Conservation (phyloP, 164 flowering plant genomes). For the Vitis cinerea region DNA sequence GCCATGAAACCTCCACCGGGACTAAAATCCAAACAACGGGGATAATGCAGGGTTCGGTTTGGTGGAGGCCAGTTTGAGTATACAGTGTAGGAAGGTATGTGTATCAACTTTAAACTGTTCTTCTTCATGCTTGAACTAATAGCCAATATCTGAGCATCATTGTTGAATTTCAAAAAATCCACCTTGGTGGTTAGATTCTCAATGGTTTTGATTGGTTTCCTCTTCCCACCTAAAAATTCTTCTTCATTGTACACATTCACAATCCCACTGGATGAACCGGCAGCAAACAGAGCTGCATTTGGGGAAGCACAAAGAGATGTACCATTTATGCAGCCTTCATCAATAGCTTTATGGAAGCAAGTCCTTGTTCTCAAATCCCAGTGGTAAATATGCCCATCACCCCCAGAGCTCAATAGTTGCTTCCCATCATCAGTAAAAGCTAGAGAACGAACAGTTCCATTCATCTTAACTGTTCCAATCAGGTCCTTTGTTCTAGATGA, state of each 20-base stretch:
- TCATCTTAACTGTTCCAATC: constrained; percentile 93
- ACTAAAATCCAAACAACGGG: too few species aligned
- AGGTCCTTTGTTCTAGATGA: constrained; percentile 81
- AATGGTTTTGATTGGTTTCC: constrained; percentile 70
- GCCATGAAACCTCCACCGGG: too few species aligned
- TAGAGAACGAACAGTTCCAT: constrained; percentile 77
- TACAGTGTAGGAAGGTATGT: too few species aligned
- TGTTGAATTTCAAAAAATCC: constrained; percentile 70
- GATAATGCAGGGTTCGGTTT: too few species aligned
- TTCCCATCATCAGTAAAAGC: constrained; percentile 76
- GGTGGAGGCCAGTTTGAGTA: too few species aligned
- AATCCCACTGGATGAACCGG: constrained; percentile 86
- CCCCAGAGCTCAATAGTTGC: constrained; percentile 79
- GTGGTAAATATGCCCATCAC: constrained; percentile 89
- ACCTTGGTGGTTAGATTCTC: constrained; percentile 77
- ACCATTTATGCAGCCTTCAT: constrained; percentile 78
- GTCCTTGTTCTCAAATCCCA: constrained; percentile 87
- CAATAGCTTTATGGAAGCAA: constrained; percentile 79
- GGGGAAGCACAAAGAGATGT: constrained; percentile 71
- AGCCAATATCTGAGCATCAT: constrained; percentile 84
- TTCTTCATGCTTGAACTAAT: constrained; percentile 74
- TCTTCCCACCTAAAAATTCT: constrained; percentile 86
- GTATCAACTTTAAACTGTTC: constrained; percentile 31
- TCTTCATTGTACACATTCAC: constrained; percentile 82
- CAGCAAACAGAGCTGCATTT: constrained; percentile 65